phyloP scores from a whole-genome alignment of 805 yeast species.

The Ogataea salicorniae region DNA sequence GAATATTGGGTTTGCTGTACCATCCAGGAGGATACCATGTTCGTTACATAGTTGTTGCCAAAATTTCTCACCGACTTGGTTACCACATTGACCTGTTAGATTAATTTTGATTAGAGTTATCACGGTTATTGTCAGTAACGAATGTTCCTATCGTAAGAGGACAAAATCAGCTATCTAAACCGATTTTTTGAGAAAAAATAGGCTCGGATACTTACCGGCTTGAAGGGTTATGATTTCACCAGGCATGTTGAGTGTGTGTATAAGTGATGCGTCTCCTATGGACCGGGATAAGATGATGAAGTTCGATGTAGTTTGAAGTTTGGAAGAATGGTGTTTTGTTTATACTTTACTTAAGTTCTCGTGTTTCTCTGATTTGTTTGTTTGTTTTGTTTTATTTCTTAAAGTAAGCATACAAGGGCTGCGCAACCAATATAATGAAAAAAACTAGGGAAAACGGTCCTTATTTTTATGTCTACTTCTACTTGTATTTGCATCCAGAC shows the following conservation, averaged over 20 bases:
- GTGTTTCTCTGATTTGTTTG: not conserved
- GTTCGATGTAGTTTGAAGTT: too few species aligned
- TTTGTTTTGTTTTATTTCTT: not conserved
- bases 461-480: not conserved
- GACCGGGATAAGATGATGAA: too few species aligned
- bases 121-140: constrained; percentile 8
- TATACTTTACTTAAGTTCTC: not conserved
- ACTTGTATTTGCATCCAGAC: not conserved
- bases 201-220: constrained; percentile 35
- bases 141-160: not conserved
- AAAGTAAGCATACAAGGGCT: not conserved
- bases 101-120: not conserved
- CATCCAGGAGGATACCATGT: constrained; percentile 76
- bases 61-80: constrained; percentile 87
- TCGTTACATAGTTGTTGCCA: constrained; percentile 87
- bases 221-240: constrained; percentile 70
- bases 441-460: too few species aligned
- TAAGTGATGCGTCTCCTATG: too few species aligned
- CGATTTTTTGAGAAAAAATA: not conserved
- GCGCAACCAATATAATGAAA: not conserved
- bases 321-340: too few species aligned
- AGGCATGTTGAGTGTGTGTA: constrained; percentile 29
- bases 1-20: constrained; percentile 40
- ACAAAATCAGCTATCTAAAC: not conserved
- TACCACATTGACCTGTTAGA: constrained; percentile 82